phyloP scores from a whole-genome alignment of 129 eudicot genomes.

The Saposhnikovia divaricata region DNA sequence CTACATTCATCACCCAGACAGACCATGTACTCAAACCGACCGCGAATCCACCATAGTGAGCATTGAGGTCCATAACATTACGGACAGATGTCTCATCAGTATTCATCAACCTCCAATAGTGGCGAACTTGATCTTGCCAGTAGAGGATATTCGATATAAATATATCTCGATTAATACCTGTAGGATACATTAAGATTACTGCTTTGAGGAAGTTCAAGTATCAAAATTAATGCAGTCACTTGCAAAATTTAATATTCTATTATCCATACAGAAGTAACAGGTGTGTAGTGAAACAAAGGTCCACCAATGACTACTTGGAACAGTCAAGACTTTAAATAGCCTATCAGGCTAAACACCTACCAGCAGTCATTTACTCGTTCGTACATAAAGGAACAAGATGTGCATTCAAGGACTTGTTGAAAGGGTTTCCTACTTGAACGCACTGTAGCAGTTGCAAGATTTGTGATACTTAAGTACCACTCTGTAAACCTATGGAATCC shows the following conservation, averaged over 20 bases:
- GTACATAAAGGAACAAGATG: background rate
- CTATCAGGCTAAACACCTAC: background rate
- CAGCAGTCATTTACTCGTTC: background rate
- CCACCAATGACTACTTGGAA: background rate
- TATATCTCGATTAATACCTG: conserved; percentile 65
- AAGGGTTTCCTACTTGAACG: background rate
- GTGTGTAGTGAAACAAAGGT: background rate
- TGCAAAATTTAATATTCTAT: background rate
- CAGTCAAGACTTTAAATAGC: background rate
- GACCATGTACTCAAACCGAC: conserved; percentile 84
- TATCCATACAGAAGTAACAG: background rate
- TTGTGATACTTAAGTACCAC: background rate
- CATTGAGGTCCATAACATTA: conserved; percentile 95
- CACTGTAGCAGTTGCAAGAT: background rate
- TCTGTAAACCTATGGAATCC: no score
- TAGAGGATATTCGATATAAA: conserved; percentile 61
- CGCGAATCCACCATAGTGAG: conserved; percentile 82
- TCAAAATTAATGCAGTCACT: no score
- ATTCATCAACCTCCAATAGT: conserved; percentile 83
- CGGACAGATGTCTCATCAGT: conserved; percentile 56
- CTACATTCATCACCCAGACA: conserved; percentile 92
- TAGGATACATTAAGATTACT: background rate
- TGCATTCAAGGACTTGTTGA: background rate
- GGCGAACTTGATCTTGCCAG: conserved; percentile 92
- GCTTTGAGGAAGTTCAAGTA: background rate